Evolutionary conservation across 257 asterid species (phyloP).

Genomic region (Solanum sparsipilum): DNA sequence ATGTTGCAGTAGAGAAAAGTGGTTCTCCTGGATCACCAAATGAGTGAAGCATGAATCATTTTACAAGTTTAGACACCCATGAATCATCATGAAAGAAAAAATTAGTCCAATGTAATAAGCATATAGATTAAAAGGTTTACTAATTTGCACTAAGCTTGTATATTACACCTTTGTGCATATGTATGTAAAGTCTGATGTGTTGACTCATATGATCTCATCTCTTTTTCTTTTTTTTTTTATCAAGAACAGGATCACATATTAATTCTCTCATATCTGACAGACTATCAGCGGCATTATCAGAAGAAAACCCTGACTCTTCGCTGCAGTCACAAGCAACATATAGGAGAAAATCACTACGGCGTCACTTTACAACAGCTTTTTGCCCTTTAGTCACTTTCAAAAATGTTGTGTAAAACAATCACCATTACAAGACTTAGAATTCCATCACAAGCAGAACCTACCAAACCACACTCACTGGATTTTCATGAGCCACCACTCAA

Average conservation of each 20-base stretch:
- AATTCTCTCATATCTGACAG: background rate
- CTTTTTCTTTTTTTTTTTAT: background rate
- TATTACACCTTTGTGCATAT: background rate
- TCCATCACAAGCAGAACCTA: background rate
- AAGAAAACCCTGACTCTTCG: background rate
- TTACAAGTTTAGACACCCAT: background rate
- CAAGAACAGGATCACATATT: background rate
- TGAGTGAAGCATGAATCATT: constrained; percentile 1
- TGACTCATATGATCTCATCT: background rate
- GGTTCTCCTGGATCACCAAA: constrained; percentile 59
- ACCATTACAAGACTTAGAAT: background rate
- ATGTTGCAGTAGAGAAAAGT: constrained; percentile 79
- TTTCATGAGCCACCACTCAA: background rate
- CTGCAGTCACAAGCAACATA: background rate
- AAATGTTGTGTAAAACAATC: background rate
- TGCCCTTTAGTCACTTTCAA: background rate
- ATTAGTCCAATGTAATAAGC: background rate
- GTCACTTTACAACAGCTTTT: background rate
- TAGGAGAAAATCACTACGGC: background rate
- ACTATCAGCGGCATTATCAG: background rate
- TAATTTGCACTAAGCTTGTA: background rate
- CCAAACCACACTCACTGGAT: background rate
- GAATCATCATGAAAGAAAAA: background rate
- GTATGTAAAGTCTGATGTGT: background rate
- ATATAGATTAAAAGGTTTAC: background rate